Base-by-base conservation (phyloP, 345 rosid genomes). In the Chamaenerion angustifolium region DNA sequence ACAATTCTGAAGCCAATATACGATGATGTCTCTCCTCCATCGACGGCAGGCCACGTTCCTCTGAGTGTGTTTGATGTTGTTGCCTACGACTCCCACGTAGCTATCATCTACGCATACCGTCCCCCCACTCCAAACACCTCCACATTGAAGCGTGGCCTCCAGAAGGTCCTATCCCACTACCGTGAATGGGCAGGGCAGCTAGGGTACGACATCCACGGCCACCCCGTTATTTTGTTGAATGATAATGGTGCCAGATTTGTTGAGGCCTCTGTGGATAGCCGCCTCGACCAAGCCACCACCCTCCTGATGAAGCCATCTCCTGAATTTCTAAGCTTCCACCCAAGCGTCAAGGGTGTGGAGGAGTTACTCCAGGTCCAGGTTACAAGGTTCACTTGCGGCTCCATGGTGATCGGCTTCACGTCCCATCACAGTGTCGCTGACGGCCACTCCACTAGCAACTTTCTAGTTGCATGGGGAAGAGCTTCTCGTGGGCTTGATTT, bases 281-380 rank as follows among this genome's bases (percentile, higher is more conserved):
- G 3, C 48, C 64, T 70, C 14, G 62, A 70, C 15, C 56, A 37
- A 1, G 10, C 55, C 19, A 56, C 58, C 59, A 66, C 52, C 18
- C 43, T 56, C 40, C 8, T 31, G 54, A 11, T 50, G 37, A 55
- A 47, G 50, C 74, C 70, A 10, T 70, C 74, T n/a, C 51, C 62
- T 0, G 5, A 19, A 4, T 10, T 62, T 2, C 45, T 61, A 16
- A 55, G 52, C 55, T 67, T 70, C 42, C 67, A 70, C 23, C 70
- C 74, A 35, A 18, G 45, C 54, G 40, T 70, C 42, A 58, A 58
- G 21, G 71, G 52, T 13, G 56, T 55, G 50, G 68, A 65, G 57
- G 75, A 70, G 51, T 19, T 70, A 10, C 49, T 62, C 18, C 71
- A 70, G 40, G 68, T 70, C 23, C 68, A 70, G 45, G 61, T 65